Conservation (phyloP, 2,329 filamentous ascomycete genomes). For the Fusarium guadeloupense region DNA sequence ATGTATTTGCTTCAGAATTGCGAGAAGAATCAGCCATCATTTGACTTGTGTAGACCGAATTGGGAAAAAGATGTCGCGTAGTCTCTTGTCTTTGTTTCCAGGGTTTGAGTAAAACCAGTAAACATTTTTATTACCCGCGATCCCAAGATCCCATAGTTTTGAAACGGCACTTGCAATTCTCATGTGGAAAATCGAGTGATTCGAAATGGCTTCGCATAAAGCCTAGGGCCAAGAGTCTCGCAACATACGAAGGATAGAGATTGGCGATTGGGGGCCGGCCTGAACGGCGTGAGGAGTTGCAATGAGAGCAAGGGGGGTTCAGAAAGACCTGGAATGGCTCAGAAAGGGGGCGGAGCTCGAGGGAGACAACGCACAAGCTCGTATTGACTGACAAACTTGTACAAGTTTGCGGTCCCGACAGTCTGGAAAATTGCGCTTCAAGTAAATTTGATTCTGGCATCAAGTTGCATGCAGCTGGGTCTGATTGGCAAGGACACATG, state of each 20-base stretch:
- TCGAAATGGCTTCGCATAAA: slow-evolving; percentile 23
- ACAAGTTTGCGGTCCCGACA: slow-evolving; percentile 46
- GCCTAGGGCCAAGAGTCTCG: slow-evolving; percentile 25
- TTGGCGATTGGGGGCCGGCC: slow-evolving; percentile 33
- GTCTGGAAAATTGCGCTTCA: slow-evolving; percentile 50
- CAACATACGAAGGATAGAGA: slow-evolving; percentile 35
- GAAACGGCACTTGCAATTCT: neutral
- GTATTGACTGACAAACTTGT: slow-evolving; percentile 38
- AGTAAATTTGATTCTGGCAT: slow-evolving; percentile 43
- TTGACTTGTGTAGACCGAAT: neutral
- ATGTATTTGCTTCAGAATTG: neutral
- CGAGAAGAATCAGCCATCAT: neutral
- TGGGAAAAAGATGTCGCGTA: neutral
- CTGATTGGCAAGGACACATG: slow-evolving; percentile 28
- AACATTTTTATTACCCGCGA: neutral
- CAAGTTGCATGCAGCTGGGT: slow-evolving; percentile 39
- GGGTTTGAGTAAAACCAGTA: neutral
- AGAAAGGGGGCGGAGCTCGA: slow-evolving; percentile 26
- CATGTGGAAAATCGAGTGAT: slow-evolving; percentile 40
- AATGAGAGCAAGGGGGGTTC: slow-evolving; percentile 15
- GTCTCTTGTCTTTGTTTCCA: neutral
- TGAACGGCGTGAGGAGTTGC: slow-evolving; percentile 22
- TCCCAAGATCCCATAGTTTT: neutral
- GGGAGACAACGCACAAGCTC: slow-evolving; percentile 34
- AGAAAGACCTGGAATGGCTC: slow-evolving; percentile 26